A percentile compares a stretch with the other conserved stretches of the same genome.
These are phyloP conservation scores for Camellia granthamiana DNA, from an alignment of 148 eudicot genomes.

Conservation along the genomic window DNA sequence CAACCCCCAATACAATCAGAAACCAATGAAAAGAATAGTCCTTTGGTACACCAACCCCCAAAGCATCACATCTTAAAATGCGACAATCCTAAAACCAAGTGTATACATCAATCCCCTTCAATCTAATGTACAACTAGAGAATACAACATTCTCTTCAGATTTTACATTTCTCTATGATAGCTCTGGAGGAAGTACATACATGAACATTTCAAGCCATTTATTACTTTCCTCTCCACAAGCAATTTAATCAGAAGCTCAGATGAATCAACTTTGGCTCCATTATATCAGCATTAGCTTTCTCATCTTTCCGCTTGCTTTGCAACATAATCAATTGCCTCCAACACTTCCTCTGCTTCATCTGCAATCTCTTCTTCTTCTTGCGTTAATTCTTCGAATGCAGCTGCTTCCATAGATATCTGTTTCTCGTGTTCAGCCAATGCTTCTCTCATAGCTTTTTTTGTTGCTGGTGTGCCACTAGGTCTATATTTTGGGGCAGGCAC, in stretches of 20 bases:
- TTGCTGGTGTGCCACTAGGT: constrained; percentile 47
- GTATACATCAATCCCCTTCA: neutral
- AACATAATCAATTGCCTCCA: constrained; percentile 26
- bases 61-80: neutral
- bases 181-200: neutral
- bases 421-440: constrained; percentile 46
- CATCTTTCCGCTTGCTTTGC: constrained; percentile 59
- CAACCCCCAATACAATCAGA: neutral
- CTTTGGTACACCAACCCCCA: neutral
- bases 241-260: constrained; percentile 12
- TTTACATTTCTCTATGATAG: neutral
- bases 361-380: constrained; percentile 42
- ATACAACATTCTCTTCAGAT: neutral
- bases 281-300: constrained; percentile 75
- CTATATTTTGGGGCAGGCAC: constrained; percentile 82
- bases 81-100: neutral
- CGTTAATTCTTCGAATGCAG: constrained; percentile 21
- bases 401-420: constrained; percentile 20
- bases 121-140: neutral
- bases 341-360: constrained; percentile 61
- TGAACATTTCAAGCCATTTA: constrained; percentile 7
- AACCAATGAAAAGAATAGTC: neutral
- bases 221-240: neutral
- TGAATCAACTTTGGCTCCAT: constrained; percentile 79
- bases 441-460: constrained; percentile 59